Evolutionary conservation across 208 protist genomes (phyloP), one percentile per base, ranked within the genome.

Genomic region (Naegleria gruberi): DNA sequence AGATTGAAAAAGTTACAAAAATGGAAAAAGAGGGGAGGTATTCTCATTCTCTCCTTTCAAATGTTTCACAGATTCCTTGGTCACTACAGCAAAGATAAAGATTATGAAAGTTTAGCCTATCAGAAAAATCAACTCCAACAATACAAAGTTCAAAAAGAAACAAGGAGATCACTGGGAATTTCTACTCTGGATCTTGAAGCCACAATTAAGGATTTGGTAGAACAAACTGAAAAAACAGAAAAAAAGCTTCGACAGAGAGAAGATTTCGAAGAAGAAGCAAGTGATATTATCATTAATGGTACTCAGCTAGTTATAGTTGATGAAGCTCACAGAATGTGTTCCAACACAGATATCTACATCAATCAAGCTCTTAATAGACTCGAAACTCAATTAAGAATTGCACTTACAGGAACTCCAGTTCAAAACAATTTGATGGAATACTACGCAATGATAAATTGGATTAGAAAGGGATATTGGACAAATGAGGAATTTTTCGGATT

Each of bases 341-440:
- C 51, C 51, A 65, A 65, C 30, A 23, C 51, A 23, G 51, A 65
- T 65, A 65, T 65, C 30, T 65, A 65, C 30, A 30, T 65, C 2
- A 65, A 65, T 65, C 51, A 19, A 65, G 51, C 51, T 30, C 51
- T 65, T 7, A 83, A 19, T 0, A n/a, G 15, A 17, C 19, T 92
- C 0, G 12, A 46, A 89, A 92, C 91, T 26, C n/a, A 42, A 37
- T 6, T n/a, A 77, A 95, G 96, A 26, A 55, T 98, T 12, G 95
- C 95, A 0, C 94, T 98, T 15, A 98, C 96, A 5, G 96, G 96
- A 26, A 98, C 96, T 17, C 51, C 51, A 3, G 30, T 65, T 65
- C 51, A 65, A 65, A 96, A 96, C 26, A 91, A 97, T 46, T 90
- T 98, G 23, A 93, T 94, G 57, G 95, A 97, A 91, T 98, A 97